Evolutionary conservation across 805 yeast genomes (phyloP), one percentile per base, ranked within the genome.

Genomic region (Cyberlindnera xylosilytica): DNA sequence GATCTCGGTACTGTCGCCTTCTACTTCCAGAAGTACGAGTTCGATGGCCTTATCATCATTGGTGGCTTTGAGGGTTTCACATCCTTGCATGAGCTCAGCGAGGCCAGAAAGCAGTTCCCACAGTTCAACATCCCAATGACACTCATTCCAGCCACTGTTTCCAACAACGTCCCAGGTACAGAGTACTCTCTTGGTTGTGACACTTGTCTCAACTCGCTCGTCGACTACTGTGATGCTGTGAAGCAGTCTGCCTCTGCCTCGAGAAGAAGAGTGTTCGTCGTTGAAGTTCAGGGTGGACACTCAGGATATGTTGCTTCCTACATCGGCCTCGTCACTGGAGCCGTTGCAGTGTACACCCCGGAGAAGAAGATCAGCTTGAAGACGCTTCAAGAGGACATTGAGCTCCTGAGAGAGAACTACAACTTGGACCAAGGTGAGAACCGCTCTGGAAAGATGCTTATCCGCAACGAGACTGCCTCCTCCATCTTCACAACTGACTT

Each of bases 51-150:
- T 51, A 76, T 93, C 47, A 74, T 93, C 44, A 81, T 93, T 47
- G 99, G 99, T 53, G 99, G 99, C 1, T 93, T 90, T 60, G 99
- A 93, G 72, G 98, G 97, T n/a, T 93, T 82, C 73, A 74, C 74
- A 10, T 79, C 97, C 1, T 74, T 93, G 53, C 79, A 86, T 56
- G 86, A 89, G 69, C 75, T 93, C 52, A 84, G 86, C 54, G 73
- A 74, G 53, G 88, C 93, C 24, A 79, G 97, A 64, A 52, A 62
- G 13, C 69, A 78, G 45, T 93, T 88, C 68, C 98, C 99, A 34
- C 81, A 91, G 22, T 87, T 93, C 70, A 80, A 91, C 65, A 89
- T 93, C 52, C 99, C 99, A 49, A 83, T 91, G 87, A 85, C 87
- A 32, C 79, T 87, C 54, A 74, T 93, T 52, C 99, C 99, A 10